Conservation (phyloP, 306 rosid genomes). For the Malus fusca region DNA sequence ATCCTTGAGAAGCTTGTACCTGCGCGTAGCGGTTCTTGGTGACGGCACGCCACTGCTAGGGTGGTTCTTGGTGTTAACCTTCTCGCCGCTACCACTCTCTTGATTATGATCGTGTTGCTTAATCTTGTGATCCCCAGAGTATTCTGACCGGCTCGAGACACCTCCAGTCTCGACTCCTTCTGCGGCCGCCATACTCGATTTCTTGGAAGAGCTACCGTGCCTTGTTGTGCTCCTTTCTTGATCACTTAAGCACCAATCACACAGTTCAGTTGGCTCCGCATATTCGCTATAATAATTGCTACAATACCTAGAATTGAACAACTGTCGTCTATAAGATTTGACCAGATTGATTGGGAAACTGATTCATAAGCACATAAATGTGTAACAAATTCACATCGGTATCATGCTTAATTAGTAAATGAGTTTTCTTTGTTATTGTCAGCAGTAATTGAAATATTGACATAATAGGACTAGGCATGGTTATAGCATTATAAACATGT, state of each 20-base stretch:
- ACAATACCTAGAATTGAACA: constrained; percentile 47
- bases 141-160: constrained; percentile 40
- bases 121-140: constrained; percentile 44
- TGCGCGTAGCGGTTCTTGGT: constrained; percentile 68
- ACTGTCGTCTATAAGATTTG: background rate
- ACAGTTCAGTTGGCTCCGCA: constrained; percentile 47
- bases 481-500: background rate
- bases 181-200: constrained; percentile 6
- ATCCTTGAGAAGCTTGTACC: constrained; percentile 99
- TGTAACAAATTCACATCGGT: background rate
- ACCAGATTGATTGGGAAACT: background rate
- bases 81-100: constrained; percentile 22
- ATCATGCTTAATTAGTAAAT: background rate
- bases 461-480: background rate
- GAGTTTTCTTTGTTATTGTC: background rate
- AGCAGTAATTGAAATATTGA: background rate
- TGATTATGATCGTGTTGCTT: constrained; percentile 57
- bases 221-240: constrained; percentile 29
- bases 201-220: constrained; percentile 45
- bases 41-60: constrained; percentile 50
- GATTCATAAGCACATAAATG: background rate
- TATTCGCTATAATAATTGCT: constrained; percentile 65
- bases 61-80: constrained; percentile 25
- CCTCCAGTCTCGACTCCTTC: constrained; percentile 14
- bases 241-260: constrained; percentile 88